These are phyloP conservation scores for Asterochloris sp. DNA, from an alignment of 139 green algal species.

Conservation along the genomic window DNA sequence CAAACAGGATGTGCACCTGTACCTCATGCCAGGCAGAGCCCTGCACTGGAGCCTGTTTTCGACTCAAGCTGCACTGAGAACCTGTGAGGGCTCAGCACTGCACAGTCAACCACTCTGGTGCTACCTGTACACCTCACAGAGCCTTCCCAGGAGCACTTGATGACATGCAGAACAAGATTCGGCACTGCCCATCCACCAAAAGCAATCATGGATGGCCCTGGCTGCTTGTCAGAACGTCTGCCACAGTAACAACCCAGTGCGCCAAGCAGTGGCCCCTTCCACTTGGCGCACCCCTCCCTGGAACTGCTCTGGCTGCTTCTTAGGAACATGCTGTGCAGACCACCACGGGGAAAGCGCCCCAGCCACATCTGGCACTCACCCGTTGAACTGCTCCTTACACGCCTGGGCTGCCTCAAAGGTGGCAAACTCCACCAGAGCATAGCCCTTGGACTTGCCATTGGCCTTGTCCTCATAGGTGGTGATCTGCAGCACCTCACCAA, in stretches of 20 bases:
- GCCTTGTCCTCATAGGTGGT: slow-evolving; percentile 82
- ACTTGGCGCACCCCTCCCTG: background rate
- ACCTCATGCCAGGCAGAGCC: too few species aligned
- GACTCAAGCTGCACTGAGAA: too few species aligned
- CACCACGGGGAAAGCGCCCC: too few species aligned
- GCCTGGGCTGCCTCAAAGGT: slow-evolving; percentile 36
- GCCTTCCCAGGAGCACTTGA: too few species aligned
- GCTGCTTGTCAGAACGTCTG: too few species aligned
- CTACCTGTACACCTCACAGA: too few species aligned
- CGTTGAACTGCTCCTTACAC: slow-evolving; percentile 59
- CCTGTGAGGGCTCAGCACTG: too few species aligned
- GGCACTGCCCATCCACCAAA: background rate
- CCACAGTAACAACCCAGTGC: background rate
- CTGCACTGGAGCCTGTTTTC: too few species aligned
- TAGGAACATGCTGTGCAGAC: too few species aligned
- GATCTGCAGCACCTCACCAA: slow-evolving; percentile 55
- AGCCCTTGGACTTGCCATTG: slow-evolving; percentile 82
- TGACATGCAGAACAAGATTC: too few species aligned
- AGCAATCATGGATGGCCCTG: background rate
- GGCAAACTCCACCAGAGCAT: slow-evolving; percentile 72
- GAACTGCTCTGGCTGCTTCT: background rate
- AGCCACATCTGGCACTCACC: slow-evolving; percentile 31
- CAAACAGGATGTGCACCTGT: too few species aligned
- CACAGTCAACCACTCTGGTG: too few species aligned
- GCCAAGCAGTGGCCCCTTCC: background rate